Conservation (phyloP, 2,329 filamentous ascomycete genomes). For the Sphaerulina vaccinii region DNA sequence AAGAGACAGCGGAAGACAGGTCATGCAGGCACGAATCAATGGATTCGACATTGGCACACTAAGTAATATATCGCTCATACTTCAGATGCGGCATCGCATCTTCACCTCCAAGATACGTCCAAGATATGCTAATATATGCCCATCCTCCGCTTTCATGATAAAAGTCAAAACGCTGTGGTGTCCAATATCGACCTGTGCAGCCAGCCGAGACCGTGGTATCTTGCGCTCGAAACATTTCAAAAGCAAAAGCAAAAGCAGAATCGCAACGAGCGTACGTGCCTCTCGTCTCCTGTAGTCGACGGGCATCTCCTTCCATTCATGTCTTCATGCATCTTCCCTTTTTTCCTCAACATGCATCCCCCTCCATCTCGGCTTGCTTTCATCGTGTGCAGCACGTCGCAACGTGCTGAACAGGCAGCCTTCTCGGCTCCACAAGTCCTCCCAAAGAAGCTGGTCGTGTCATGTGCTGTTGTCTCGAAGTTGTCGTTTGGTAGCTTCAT, state of each 20-base stretch:
- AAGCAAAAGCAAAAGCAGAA: not conserved
- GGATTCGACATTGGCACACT: no score
- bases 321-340: not conserved
- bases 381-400: not conserved
- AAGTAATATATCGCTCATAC: no score
- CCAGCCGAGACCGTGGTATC: slow-evolving; percentile 5
- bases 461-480: not conserved
- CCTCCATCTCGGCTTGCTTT: not conserved
- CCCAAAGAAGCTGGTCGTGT: not conserved
- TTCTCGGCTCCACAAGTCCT: not conserved
- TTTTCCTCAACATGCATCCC: not conserved
- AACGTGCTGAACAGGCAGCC: not conserved
- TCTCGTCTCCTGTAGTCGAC: slow-evolving; percentile 1
- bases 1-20: no score
- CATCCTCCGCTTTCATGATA: not conserved
- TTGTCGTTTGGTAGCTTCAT: not conserved
- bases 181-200: not conserved
- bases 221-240: not conserved
- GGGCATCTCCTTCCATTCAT: not conserved
- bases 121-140: no score
- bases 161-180: not conserved
- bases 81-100: no score
- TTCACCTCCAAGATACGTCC: not conserved
- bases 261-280: not conserved
- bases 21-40: no score